A percentile compares a stretch with the other conserved stretches of the same genome.
phyloP scores from a whole-genome alignment of 2,329 filamentous ascomycete genomes.

The Colletotrichum sublineola region DNA sequence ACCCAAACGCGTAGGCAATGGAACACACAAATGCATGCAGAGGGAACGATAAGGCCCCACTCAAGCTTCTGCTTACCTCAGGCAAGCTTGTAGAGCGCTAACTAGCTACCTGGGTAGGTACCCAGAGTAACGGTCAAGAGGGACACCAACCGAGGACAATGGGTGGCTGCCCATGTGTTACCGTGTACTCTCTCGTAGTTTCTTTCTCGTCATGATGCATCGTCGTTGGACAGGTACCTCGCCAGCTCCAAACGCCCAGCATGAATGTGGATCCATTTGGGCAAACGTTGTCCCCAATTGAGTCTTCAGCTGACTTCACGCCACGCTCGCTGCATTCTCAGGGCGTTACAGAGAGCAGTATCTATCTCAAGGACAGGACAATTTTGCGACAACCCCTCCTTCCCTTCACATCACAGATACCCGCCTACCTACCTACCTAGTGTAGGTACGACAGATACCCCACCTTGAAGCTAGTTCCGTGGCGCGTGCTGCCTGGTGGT shows the following conservation, averaged over 20 bases:
- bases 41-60: background rate
- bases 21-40: background rate
- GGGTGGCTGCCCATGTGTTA: slow-evolving; percentile 1
- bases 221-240: slow-evolving; percentile 25
- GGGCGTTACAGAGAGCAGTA: slow-evolving; percentile 33
- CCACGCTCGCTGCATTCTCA: slow-evolving; percentile 31
- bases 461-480: slow-evolving; percentile 23
- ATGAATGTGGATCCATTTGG: slow-evolving; percentile 27
- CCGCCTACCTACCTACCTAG: no score
- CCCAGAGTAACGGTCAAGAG: background rate
- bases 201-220: slow-evolving; percentile 21
- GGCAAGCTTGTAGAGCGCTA: background rate
- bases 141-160: slow-evolving; percentile 32
- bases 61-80: background rate
- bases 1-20: no score
- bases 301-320: slow-evolving; percentile 15
- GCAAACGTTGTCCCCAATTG: slow-evolving; percentile 34
- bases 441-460: slow-evolving; percentile 10
- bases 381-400: slow-evolving; percentile 41
- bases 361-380: slow-evolving; percentile 18
- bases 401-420: background rate
- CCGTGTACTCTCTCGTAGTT: slow-evolving; percentile 16
- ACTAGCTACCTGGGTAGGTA: background rate
- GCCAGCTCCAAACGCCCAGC: slow-evolving; percentile 23
- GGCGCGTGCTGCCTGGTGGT: background rate